Evolutionary conservation across 2,329 filamentous ascomycete species (phyloP).

Genomic region (Cladosporium velox): DNA sequence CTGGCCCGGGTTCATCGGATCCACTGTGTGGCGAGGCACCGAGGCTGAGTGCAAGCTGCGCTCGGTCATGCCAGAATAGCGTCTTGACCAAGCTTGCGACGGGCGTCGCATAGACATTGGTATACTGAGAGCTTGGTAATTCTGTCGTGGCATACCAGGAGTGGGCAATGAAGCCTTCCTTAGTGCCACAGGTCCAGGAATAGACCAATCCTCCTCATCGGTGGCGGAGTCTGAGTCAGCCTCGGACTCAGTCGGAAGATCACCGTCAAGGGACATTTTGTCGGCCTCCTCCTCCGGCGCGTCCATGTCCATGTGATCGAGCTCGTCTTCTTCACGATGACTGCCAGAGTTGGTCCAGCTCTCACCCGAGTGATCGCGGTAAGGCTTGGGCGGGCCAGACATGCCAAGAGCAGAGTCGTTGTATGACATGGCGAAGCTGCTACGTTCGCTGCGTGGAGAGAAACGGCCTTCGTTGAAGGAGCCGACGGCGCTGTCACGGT

Average conservation of each 20-base stretch:
- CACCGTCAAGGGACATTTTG: constrained; percentile 85
- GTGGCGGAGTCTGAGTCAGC: constrained; percentile 66
- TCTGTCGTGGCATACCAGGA: constrained; percentile 31
- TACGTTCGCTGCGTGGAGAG: constrained; percentile 54
- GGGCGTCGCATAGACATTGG: constrained; percentile 33
- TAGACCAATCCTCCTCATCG: constrained; percentile 60
- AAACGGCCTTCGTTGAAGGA: constrained; percentile 39
- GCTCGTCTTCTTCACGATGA: constrained; percentile 64
- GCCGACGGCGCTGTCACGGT: constrained; percentile 40
- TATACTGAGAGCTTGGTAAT: constrained; percentile 35
- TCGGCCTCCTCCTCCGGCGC: constrained; percentile 86
- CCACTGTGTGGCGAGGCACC: constrained; percentile 25
- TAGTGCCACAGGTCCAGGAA: constrained; percentile 44
- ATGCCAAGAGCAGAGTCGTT: constrained; percentile 38
- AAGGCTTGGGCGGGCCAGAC: constrained; percentile 29
- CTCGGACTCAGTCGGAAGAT: constrained; percentile 54
- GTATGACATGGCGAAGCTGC: constrained; percentile 39
- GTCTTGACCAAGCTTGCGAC: constrained; percentile 30
- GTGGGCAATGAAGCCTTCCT: constrained; percentile 59
- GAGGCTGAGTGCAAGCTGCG: constrained; percentile 28
- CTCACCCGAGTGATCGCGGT: constrained; percentile 48
- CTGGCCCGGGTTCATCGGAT: constrained; percentile 7
- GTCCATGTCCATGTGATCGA: constrained; percentile 54
- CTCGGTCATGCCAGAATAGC: constrained; percentile 27
- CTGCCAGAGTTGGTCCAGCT: constrained; percentile 67